These are phyloP conservation scores for Exophiala alcalophila DNA, from an alignment of 2,329 filamentous ascomycete genomes.

Conservation along the genomic window DNA sequence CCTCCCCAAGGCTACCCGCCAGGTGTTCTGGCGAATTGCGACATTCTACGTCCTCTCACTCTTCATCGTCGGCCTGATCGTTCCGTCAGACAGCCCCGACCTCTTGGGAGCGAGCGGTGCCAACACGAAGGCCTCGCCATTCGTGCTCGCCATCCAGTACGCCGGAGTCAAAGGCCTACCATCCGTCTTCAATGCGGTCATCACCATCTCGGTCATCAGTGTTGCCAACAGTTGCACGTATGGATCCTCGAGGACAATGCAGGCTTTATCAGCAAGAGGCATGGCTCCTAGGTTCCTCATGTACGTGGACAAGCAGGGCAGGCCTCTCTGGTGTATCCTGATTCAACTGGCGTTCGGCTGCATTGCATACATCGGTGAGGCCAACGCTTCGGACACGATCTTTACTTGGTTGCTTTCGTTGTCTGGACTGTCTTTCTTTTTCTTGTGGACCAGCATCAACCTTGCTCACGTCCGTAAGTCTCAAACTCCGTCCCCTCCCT, in stretches of 20 bases:
- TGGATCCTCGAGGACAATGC: constrained; percentile 83
- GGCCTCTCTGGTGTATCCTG: constrained; percentile 70
- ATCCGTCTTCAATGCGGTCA: constrained; percentile 89
- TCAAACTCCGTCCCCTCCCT: background rate
- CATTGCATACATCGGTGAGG: constrained; percentile 72
- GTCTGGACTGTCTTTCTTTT: constrained; percentile 70
- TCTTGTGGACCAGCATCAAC: constrained; percentile 57
- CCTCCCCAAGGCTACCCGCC: constrained; percentile 81
- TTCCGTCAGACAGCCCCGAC: constrained; percentile 60
- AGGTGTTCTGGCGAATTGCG: constrained; percentile 90
- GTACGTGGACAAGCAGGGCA: constrained; percentile 79
- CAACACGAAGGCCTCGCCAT: constrained; percentile 76
- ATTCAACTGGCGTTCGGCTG: constrained; percentile 67
- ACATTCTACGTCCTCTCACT: constrained; percentile 86
- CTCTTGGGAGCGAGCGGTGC: constrained; percentile 61
- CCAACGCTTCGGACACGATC: constrained; percentile 40
- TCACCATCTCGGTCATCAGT: constrained; percentile 82
- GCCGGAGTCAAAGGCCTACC: constrained; percentile 78
- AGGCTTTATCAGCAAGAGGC: constrained; percentile 80
- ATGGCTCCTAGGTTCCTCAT: constrained; percentile 74
- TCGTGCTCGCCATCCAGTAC: constrained; percentile 86
- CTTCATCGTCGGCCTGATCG: constrained; percentile 75
- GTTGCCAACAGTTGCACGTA: constrained; percentile 92
- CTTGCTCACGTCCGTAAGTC: constrained; percentile 71
- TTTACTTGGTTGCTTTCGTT: constrained; percentile 79